Evolutionary conservation across 148 eudicot species (phyloP), one percentile per base, ranked within the genome.

Genomic region (Spergularia bocconei): DNA sequence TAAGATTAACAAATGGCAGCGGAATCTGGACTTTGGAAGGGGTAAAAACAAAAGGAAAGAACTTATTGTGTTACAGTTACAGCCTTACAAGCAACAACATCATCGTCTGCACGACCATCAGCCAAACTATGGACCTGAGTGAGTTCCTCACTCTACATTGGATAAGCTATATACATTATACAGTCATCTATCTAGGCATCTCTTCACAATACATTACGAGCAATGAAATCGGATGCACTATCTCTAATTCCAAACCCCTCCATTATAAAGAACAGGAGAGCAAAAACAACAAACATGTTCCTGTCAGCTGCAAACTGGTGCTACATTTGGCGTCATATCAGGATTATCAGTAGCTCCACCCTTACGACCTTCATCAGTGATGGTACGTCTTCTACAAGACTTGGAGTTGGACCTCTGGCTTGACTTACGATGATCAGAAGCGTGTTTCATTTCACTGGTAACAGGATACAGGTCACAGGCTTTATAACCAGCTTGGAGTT

Each of bases 401-500:
- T 25, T 76, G 17, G 48, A 47, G 63, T 25, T 76, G 17, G 56
- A 44, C 38, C 48, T 44, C 4, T 51, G 80, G 52, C 79, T 75
- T 23, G 73, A 64, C 52, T 67, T 72, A 38, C 13, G 51, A 39
- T 33, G 52, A 17, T 25, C 21, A 39, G 63, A n/a, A 2, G n/a
- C n/a, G 13, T 15, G 77, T 41, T 67, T 80, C 29, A 59, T 16
- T 65, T 66, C 62, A 14, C n/a, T 15, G 4, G 71, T 51, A 23
- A 72, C 38, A 39, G 80, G 83, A 59, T 77, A 81, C 6, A 72
- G 56, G 33, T 77, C 83, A n/a, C 63, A 65, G 25, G 20, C 5
- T 8, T 38, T 16, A 21, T n/a, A 17, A 21, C 29, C 57, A 14
- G 58, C 83, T 25, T 85, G 91, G 63, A 93, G 86, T 72, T 87